These are phyloP conservation scores for Paraphaeosphaeria minitans DNA, from an alignment of 2,329 filamentous ascomycete genomes.

Conservation along the genomic window DNA sequence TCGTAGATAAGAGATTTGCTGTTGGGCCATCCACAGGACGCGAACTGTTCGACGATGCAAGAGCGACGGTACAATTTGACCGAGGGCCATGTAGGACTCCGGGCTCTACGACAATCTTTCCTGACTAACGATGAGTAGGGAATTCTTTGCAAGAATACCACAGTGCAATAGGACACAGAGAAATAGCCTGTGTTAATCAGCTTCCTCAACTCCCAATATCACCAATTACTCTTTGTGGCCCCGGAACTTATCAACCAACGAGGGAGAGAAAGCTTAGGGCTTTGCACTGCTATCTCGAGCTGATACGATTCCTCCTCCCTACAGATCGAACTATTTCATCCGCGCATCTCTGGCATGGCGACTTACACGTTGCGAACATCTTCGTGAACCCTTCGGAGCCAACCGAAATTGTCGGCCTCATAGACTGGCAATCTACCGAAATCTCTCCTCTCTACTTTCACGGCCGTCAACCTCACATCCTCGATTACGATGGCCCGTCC, in stretches of 20 bases:
- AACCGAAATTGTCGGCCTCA: slow-evolving; percentile 37
- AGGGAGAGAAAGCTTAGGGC: slow-evolving; percentile 40
- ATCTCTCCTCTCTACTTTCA: slow-evolving; percentile 46
- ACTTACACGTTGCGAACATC: slow-evolving; percentile 48
- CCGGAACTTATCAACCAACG: slow-evolving; percentile 45
- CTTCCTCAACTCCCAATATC: slow-evolving; percentile 39
- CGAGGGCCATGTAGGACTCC: slow-evolving; percentile 46
- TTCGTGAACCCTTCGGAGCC: slow-evolving; percentile 42
- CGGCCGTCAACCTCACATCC: slow-evolving; percentile 38
- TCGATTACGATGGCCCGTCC: slow-evolving; percentile 43
- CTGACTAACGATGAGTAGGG: slow-evolving; percentile 32
- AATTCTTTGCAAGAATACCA: slow-evolving; percentile 37
- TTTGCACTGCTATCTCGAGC: slow-evolving; percentile 34
- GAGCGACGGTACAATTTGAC: slow-evolving; percentile 36
- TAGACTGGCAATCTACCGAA: slow-evolving; percentile 45
- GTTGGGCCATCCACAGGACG: slow-evolving; percentile 46
- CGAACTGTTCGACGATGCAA: slow-evolving; percentile 39
- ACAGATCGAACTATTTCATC: slow-evolving; percentile 29
- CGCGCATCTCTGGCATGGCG: slow-evolving; percentile 43
- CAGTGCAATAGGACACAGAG: slow-evolving; percentile 39
- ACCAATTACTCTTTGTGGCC: slow-evolving; percentile 43
- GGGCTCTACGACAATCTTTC: slow-evolving; percentile 11
- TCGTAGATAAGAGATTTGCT: slow-evolving; percentile 36
- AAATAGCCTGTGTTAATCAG: slow-evolving; percentile 38
- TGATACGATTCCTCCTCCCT: slow-evolving; percentile 35